Percentiles rank a stretch among this genome's conserved stretches.
phyloP scores from a whole-genome alignment of 306 rosid genomes.

The Corylus americana region DNA sequence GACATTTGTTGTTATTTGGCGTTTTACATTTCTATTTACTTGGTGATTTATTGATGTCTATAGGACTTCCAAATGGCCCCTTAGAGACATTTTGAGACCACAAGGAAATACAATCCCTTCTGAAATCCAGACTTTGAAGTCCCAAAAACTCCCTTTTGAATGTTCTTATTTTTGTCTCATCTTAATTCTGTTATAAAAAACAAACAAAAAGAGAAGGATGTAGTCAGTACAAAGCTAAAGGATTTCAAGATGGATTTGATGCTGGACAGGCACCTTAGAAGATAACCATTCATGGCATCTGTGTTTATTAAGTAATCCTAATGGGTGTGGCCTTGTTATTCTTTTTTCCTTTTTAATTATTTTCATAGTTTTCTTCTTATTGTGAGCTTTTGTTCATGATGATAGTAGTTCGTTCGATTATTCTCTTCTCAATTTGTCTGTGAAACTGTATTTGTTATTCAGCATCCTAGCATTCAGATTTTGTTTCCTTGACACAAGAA shows the following conservation, averaged over 20 bases:
- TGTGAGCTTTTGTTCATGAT: background rate
- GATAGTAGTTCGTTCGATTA: background rate
- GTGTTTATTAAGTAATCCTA: background rate
- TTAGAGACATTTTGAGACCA: background rate
- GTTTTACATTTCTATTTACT: background rate
- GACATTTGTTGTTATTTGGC: background rate
- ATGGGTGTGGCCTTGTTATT: background rate
- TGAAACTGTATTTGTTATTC: background rate
- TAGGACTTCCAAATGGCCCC: background rate
- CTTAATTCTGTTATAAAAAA: background rate
- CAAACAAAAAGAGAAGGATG: background rate
- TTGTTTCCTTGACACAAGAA: conserved; percentile 61
- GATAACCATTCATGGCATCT: background rate
- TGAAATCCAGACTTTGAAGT: background rate
- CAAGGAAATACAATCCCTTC: background rate
- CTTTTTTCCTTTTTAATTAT: background rate
- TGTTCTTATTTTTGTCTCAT: background rate
- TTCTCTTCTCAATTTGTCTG: conserved; percentile 1
- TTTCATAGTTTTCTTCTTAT: background rate
- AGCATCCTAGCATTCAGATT: conserved; percentile 13
- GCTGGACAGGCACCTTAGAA: background rate
- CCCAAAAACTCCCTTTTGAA: background rate
- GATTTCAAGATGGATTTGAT: background rate
- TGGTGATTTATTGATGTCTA: background rate
- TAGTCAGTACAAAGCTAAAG: background rate